Percentiles rank a stretch among this genome's conserved stretches.
Conservation (phyloP, 345 rosid species). For the Brassica incana region DNA sequence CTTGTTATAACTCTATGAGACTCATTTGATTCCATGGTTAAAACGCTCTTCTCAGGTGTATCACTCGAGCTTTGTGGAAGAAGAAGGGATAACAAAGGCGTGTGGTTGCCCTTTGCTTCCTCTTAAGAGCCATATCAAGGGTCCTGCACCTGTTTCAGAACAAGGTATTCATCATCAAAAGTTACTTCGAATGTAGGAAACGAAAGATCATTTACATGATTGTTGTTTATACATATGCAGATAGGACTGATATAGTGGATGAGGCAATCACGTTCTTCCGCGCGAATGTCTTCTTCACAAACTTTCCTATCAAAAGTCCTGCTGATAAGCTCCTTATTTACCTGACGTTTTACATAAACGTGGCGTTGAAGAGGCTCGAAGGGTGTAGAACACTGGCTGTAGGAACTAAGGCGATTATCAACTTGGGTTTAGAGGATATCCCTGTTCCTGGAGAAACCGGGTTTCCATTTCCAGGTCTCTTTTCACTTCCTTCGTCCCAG, state of each 20-base stretch:
- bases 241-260: conserved; percentile 79
- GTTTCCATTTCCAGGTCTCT: conserved; percentile 92
- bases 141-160: conserved; percentile 90
- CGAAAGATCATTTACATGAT: background rate
- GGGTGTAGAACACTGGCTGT: conserved; percentile 96
- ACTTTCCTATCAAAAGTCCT: conserved; percentile 84
- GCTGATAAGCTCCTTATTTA: conserved; percentile 96
- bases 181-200: background rate
- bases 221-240: conserved; percentile 49
- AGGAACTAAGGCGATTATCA: conserved; percentile 93
- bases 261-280: conserved; percentile 93
- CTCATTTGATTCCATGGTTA: conserved; percentile 5
- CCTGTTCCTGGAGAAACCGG: conserved; percentile 92
- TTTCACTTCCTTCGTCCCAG: conserved; percentile 60
- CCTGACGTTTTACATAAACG: conserved; percentile 87
- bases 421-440: conserved; percentile 89
- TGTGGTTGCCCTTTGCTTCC: conserved; percentile 97
- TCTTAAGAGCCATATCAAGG: conserved; percentile 87
- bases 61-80: conserved; percentile 96
- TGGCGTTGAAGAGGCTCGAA: conserved; percentile 87
- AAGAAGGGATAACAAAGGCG: conserved; percentile 72
- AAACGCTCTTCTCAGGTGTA: conserved; percentile 56
- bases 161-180: conserved; percentile 52
- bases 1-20: background rate
- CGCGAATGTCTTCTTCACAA: conserved; percentile 93